These are phyloP conservation scores for Lecanoromycetidae sp. DNA, from an alignment of 2,329 filamentous ascomycete species.

Conservation along the genomic window DNA sequence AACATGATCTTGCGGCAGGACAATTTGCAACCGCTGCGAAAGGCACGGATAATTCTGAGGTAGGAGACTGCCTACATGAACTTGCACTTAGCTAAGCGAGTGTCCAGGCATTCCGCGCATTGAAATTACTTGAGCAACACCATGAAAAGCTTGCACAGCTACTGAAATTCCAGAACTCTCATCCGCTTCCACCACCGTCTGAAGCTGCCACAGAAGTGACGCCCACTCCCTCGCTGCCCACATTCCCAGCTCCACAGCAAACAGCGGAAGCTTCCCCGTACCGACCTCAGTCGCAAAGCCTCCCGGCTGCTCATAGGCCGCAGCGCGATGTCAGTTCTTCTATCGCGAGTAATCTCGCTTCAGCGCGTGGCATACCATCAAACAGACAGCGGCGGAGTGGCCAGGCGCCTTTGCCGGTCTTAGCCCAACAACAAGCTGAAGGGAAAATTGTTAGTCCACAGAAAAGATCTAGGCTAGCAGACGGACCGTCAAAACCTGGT, in stretches of 20 bases:
- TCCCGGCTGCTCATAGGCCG: constrained; percentile 8
- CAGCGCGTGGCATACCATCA: constrained; percentile 63
- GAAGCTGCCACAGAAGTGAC: constrained; percentile 16
- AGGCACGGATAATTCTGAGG: constrained; percentile 51
- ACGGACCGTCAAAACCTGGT: constrained; percentile 16
- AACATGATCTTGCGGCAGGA: constrained; percentile 76
- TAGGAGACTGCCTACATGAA: constrained; percentile 21
- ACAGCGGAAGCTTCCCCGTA: constrained; percentile 10
- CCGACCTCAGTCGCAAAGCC: constrained; percentile 16
- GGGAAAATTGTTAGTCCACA: constrained; percentile 53
- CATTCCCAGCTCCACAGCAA: constrained; percentile 8
- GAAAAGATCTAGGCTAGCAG: constrained; percentile 28
- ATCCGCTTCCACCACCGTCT: constrained; percentile 25
- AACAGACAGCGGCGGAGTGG: constrained; percentile 42
- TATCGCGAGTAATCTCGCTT: constrained; percentile 78
- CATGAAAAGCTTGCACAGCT: constrained; percentile 74
- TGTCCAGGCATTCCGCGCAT: constrained; percentile 62
- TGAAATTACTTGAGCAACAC: constrained; percentile 76
- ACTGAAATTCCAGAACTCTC: constrained; percentile 55
- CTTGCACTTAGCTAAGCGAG: background rate
- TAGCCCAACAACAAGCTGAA: constrained; percentile 58
- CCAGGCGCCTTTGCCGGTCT: constrained; percentile 56
- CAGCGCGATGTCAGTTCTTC: constrained; percentile 38
- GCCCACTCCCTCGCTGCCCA: constrained; percentile 4
- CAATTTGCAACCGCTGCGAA: constrained; percentile 79